phyloP scores from a whole-genome alignment of 345 rosid species.

The Eucalyptus victrix region DNA sequence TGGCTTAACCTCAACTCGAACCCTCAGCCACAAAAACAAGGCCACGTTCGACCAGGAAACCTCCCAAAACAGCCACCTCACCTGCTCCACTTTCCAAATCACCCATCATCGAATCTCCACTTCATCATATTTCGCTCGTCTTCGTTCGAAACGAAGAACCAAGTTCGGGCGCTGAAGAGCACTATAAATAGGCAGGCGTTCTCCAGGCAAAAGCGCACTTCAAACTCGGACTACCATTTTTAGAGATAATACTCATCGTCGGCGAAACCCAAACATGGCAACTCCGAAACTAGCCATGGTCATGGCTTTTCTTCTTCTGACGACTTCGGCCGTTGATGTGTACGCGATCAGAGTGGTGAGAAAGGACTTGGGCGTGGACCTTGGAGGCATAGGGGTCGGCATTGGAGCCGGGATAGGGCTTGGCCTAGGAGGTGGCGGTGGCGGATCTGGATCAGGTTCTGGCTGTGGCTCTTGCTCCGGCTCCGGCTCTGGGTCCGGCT shows the following conservation, averaged over 20 bases:
- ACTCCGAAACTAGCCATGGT: background rate
- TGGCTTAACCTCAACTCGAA: background rate
- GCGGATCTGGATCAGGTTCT: background rate
- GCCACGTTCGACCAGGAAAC: background rate
- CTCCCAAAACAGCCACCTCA: background rate
- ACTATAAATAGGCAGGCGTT: background rate
- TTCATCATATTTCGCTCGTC: background rate
- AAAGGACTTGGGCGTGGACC: constrained; percentile 67
- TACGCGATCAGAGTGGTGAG: constrained; percentile 54
- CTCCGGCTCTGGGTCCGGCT: background rate
- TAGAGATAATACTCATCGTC: background rate
- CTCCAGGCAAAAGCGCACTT: background rate
- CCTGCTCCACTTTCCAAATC: background rate
- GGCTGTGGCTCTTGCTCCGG: background rate
- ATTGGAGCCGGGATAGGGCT: constrained; percentile 51
- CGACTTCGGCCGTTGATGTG: constrained; percentile 6
- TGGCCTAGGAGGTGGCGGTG: constrained; percentile 43
- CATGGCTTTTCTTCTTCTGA: constrained; percentile 10
- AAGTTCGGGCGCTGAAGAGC: background rate
- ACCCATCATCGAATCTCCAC: background rate
- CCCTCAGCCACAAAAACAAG: background rate
- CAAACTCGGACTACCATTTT: background rate
- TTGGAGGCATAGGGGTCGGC: constrained; percentile 71
- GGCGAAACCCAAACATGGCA: background rate
- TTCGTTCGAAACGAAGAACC: background rate